Evolutionary conservation across 345 rosid genomes (phyloP), one percentile per base, ranked within the genome.

Genomic region (Linum usitatissimum): DNA sequence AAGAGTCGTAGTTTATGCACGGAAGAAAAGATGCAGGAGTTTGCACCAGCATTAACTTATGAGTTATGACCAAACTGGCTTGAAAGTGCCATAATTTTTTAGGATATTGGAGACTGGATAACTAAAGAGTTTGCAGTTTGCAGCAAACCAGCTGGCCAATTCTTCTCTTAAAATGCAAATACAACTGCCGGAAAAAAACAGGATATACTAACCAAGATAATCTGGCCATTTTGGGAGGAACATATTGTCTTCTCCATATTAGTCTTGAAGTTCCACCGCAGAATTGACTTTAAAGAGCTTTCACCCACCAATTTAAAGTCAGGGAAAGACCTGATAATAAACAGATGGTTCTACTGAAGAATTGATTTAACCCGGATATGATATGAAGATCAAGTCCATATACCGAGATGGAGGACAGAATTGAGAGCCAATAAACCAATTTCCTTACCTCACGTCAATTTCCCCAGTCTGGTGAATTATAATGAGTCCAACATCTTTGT

Each of bases 211-310:
- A 89, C 93, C 96, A 92, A 53, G 9, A 79, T 57, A 53, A 90
- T 80, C 69, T 81, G 82, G 56, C 85, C 84, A 17, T 76, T 74
- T 53, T 77, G 82, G 62, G 80, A 80, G 9, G 84, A 79, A 71
- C 82, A 75, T 62, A 86, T 71, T 20, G 76, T 81, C 68, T 76
- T 83, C 63, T 80, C 90, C 84, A 86, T 85, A 73, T 78, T 83
- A 57, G 79, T 76, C 73, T 77, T 84, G 68, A 74, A 85, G 78
- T 77, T 84, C 95, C 99, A 92, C 77, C 90, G 76, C 51, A 92
- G 75, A 66, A 87, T 74, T 64, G 88, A 72, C 71, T 68, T 64
- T 69, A 92, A 72, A 69, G 94, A 84, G 78, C 80, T 75, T 68
- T 81, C 94, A 73, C 74, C 76, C 71, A 80, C 83, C 71, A 83